Evolutionary conservation across 805 yeast species (phyloP).

Genomic region (Scheffersomyces lignosus): DNA sequence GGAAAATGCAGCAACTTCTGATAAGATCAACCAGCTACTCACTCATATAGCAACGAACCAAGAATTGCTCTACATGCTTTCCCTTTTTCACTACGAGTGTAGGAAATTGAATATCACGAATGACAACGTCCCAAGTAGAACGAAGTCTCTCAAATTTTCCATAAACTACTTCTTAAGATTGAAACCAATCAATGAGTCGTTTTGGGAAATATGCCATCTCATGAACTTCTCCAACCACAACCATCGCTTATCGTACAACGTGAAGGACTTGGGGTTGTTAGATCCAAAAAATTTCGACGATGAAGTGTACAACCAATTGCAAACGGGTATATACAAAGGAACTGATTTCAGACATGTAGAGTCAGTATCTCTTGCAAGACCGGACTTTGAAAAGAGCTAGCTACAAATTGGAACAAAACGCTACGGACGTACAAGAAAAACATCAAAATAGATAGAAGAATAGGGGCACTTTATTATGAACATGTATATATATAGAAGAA

Average conservation of each 20-base stretch:
- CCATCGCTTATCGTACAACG: slow-evolving; percentile 26
- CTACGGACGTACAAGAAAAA: too few relatives aligned
- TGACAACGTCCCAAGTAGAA: slow-evolving; percentile 9
- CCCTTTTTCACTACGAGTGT: slow-evolving; percentile 34
- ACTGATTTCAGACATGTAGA: slow-evolving; percentile 22
- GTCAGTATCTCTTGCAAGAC: slow-evolving; percentile 14
- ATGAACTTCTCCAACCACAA: slow-evolving; percentile 29
- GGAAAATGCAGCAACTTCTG: slow-evolving; percentile 16
- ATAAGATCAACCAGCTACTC: slow-evolving; percentile 25
- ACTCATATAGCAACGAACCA: slow-evolving; percentile 20
- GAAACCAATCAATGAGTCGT: slow-evolving; percentile 32
- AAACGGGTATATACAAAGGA: slow-evolving; percentile 25
- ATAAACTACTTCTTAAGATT: slow-evolving; percentile 18
- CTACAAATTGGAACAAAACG: background rate
- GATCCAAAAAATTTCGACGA: slow-evolving; percentile 38
- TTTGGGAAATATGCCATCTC: slow-evolving; percentile 37
- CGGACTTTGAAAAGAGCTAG: slow-evolving; percentile 5
- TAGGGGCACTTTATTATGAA: too few relatives aligned
- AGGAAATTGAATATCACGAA: slow-evolving; percentile 25
- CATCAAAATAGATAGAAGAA: too few relatives aligned
- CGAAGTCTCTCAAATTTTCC: slow-evolving; percentile 16
- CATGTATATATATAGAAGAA: background rate
- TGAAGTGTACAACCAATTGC: slow-evolving; percentile 24
- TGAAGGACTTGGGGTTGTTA: slow-evolving; percentile 32
- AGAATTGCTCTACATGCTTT: slow-evolving; percentile 30